Evolutionary conservation across 371 early-diverging fungal species (phyloP), one percentile per base, ranked within the genome.

Genomic region (Cokeromyces recurvatus): DNA sequence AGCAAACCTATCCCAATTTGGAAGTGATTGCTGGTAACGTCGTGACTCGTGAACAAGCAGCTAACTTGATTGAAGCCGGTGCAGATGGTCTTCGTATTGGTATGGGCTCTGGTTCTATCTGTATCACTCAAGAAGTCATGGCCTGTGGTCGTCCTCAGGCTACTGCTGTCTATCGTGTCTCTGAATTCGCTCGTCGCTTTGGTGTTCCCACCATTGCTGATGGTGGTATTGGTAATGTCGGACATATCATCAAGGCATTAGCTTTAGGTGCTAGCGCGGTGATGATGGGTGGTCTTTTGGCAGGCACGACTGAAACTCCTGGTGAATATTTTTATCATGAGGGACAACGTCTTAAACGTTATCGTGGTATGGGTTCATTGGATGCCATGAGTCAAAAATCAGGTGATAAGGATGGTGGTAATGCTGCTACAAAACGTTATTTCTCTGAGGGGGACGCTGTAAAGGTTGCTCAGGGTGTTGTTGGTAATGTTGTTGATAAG

Each of bases 91-190:
- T 97, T 44, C 86, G 93, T 57, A 83, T 97, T 38, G 97, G 97
- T 51, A 97, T 97, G 97, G 95, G 97, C 25, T 87, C 87, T 51
- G 97, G 97, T 8, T 90, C 90, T 25, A 97, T 97, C 66, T 97
- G 97, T 81, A 97, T 95, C 51, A 97, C 97, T 20, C 96, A 97
- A 63, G 96, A 95, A 74, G 94, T 95, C 58, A 95, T 95, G 94
- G 96, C 96, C 15, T 93, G 92, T 54, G 97, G 96, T 59, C 86
- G 96, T 57, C 95, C 96, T 36, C 96, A 95, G 64, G 97, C 90
- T 8, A 95, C 95, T 14, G 96, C 94, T 32, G 97, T 97, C 36
- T 94, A 81, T 77, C 86, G 86, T 63, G 96, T 97, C 12, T 86
- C 95, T 27, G 78, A 91, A 71, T 94, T 89, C 59, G 92, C 94